Evolutionary conservation across 75 land plant species (phyloP).

Genomic region (Picea sitchensis): DNA sequence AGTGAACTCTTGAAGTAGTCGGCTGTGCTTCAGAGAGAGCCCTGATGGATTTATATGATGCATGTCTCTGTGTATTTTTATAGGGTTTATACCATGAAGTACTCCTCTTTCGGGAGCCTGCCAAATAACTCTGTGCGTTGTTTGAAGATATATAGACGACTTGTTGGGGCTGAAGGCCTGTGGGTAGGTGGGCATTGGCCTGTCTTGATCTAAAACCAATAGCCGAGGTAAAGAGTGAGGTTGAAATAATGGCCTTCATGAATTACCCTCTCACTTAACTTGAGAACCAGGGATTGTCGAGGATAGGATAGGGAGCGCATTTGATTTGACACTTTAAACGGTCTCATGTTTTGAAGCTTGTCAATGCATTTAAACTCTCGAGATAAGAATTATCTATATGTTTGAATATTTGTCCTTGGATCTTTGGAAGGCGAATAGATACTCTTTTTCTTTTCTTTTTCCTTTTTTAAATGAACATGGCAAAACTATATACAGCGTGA

Average conservation of each 20-base stretch:
- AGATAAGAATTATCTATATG: no score
- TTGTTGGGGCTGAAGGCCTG: not conserved
- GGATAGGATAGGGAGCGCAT: no score
- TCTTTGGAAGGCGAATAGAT: no score
- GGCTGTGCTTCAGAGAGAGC: not conserved
- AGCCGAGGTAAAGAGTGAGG: not conserved
- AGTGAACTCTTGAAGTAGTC: constrained; percentile 11
- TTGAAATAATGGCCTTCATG: not conserved
- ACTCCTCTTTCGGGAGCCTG: not conserved
- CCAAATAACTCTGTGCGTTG: not conserved
- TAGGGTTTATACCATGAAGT: not conserved
- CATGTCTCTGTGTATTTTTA: not conserved
- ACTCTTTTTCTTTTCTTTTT: no score
- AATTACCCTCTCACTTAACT: not conserved
- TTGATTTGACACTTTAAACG: no score
- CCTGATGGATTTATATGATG: not conserved
- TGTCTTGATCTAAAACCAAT: not conserved
- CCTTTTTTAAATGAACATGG: no score
- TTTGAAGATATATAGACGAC: not conserved
- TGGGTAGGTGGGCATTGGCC: not conserved
- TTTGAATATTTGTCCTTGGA: no score
- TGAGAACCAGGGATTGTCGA: no score
- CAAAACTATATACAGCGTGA: no score
- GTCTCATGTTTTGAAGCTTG: no score
- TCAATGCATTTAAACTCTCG: no score